Conservation (phyloP, 2,329 filamentous ascomycete species). For the Aureobasidium sp. region DNA sequence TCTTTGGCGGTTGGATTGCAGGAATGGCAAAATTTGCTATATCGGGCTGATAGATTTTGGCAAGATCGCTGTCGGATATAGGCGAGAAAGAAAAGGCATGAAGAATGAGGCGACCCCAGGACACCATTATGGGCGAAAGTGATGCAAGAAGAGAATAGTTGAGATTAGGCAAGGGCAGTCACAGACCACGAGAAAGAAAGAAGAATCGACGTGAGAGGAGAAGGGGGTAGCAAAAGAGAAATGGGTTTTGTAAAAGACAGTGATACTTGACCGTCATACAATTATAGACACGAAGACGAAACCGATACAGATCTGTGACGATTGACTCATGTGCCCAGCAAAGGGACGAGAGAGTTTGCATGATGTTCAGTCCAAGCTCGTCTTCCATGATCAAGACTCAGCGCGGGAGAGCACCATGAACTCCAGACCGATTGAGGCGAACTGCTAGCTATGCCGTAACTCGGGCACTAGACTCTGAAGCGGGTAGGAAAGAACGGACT, state of each 20-base stretch:
- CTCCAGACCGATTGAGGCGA: not conserved
- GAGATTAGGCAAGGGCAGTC: not conserved
- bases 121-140: not conserved
- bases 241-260: not conserved
- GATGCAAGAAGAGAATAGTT: constrained; percentile 5
- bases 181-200: not conserved
- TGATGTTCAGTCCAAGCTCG: constrained; percentile 11
- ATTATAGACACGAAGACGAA: constrained; percentile 10
- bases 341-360: not conserved
- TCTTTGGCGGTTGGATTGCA: not conserved
- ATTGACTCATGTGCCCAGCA: not conserved
- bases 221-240: not conserved
- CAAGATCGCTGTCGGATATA: not conserved
- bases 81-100: constrained; percentile 14
- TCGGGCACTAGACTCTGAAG: not conserved
- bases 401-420: not conserved
- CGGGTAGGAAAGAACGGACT: no score
- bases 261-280: constrained; percentile 1
- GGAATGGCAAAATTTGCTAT: not conserved
- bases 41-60: constrained; percentile 7
- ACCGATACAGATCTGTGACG: constrained; percentile 16
- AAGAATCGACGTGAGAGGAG: not conserved
- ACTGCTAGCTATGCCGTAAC: not conserved
- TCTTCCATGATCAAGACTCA: not conserved
- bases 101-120: constrained; percentile 15